These are phyloP conservation scores for Blepharisma stoltei DNA, from an alignment of 73 alveolate species.

Conservation along the genomic window DNA sequence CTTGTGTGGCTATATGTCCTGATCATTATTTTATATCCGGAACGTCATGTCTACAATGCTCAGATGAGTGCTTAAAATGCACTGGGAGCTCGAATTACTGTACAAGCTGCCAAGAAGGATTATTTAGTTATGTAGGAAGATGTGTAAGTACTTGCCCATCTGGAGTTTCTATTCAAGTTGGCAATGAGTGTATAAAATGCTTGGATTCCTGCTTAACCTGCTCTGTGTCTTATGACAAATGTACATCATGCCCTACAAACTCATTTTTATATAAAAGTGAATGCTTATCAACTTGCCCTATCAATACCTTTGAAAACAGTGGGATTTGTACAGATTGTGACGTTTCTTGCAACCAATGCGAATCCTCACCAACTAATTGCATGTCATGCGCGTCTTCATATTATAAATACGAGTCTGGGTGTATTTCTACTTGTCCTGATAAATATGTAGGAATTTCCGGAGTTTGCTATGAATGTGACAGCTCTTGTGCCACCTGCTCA, in stretches of 20 bases:
- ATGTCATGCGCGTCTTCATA: background rate
- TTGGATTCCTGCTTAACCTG: background rate
- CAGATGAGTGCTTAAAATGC: background rate
- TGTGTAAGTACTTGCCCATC: slow-evolving; percentile 6
- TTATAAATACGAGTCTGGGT: background rate
- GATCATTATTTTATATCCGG: background rate
- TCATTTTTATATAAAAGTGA: background rate
- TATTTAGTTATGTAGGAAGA: background rate
- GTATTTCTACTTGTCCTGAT: slow-evolving; percentile 15
- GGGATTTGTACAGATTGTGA: background rate
- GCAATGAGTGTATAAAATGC: background rate
- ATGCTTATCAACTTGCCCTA: slow-evolving; percentile 17
- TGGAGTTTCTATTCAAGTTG: background rate
- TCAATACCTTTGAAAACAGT: background rate
- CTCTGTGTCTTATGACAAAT: background rate
- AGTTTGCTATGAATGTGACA: background rate
- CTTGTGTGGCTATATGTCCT: background rate
- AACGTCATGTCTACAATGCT: background rate
- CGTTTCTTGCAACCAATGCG: background rate
- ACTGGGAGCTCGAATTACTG: background rate
- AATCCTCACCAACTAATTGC: background rate
- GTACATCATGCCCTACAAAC: background rate
- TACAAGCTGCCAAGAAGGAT: background rate
- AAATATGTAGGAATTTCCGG: background rate
- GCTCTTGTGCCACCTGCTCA: background rate